Evolutionary conservation across 306 rosid genomes (phyloP).

Genomic region (Cyamopsis tetragonoloba): DNA sequence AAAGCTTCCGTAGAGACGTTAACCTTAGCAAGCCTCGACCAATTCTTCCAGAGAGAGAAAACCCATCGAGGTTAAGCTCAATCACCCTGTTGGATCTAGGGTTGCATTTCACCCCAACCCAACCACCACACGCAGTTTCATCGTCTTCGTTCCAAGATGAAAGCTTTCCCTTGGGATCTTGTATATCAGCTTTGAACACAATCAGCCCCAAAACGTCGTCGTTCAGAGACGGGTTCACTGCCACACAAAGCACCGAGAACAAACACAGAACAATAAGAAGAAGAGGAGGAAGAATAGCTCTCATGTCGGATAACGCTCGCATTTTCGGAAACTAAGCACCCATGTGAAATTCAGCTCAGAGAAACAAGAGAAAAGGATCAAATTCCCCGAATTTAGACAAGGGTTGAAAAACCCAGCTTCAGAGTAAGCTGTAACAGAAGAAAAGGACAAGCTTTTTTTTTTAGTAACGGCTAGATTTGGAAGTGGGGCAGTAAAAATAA

Average conservation of each 20-base stretch:
- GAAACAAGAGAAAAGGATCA: neutral
- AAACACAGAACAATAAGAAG: slow-evolving; percentile 16
- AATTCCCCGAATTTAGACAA: neutral
- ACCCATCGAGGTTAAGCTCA: slow-evolving; percentile 79
- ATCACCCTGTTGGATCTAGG: slow-evolving; percentile 87
- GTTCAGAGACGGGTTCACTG: slow-evolving; percentile 75
- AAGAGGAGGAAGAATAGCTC: slow-evolving; percentile 16
- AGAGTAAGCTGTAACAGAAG: slow-evolving; percentile 3
- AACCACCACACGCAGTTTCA: slow-evolving; percentile 58
- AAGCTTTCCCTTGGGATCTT: slow-evolving; percentile 76
- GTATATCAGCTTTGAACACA: slow-evolving; percentile 85
- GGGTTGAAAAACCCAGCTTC: neutral
- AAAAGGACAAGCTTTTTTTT: neutral
- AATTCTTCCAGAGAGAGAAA: slow-evolving; percentile 71
- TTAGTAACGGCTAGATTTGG: slow-evolving; percentile 46
- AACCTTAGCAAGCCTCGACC: slow-evolving; percentile 79
- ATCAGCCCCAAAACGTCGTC: slow-evolving; percentile 95
- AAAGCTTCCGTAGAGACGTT: slow-evolving; percentile 64
- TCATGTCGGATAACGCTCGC: slow-evolving; percentile 44
- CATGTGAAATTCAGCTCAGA: slow-evolving; percentile 39
- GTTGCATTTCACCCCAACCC: slow-evolving; percentile 84
- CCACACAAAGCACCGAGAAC: slow-evolving; percentile 35
- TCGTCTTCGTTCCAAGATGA: slow-evolving; percentile 89
- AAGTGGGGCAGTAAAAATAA: neutral
- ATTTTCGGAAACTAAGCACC: slow-evolving; percentile 39